Base-by-base conservation (phyloP, 352 stramenopile species). In the Pythium coloratum region DNA sequence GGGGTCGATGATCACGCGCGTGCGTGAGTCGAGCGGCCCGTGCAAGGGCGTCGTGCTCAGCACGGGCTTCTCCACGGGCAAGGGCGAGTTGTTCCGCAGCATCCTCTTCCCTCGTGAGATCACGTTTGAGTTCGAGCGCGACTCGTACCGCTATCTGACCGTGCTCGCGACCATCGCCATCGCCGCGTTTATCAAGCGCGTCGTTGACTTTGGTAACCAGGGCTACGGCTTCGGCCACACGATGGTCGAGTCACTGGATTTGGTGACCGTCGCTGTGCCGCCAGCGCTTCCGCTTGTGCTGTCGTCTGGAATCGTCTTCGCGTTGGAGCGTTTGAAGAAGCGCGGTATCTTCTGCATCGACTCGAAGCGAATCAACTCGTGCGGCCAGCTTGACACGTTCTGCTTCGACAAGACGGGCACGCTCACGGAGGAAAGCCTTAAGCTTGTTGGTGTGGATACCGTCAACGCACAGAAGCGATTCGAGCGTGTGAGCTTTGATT, bases 331-430 rank as follows among this genome's bases (percentile, higher is more conserved):
- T 1, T 75, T 94, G 9, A 64, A 80, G 46, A 9, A 63, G 9
- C 66, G 66, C 3, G 78, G 75, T 20, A 77, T 94, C 33, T 85
- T 84, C 57, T 94, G 85, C 63, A 87, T 94, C 42, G 79, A 94
- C 64, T 74, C 85, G 14, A 75, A 81, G 53, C 71, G 80, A 13
- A 78, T 90, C 51, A 90, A 84, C 57, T 76, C 68, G 16, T 77
- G 71, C 3, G 81, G 78, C 30, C 77, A 90, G 42, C 40, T 90
- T 16, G 62, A 71, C n/a, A 85, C 72, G 50, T 90, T 80, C 46
- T 90, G 79, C 70, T 90, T 90, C 40, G 81, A 90, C 59, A 90
- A 90, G 72, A 90, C 81, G 2, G 79, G 81, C 1, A 90, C 81
- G 32, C 63, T 90, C 8, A 90, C 81, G 2, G 49, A 85, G 46